Evolutionary conservation across 352 stramenopile genomes (phyloP).

Genomic region (Globisporangium carolinianum): DNA sequence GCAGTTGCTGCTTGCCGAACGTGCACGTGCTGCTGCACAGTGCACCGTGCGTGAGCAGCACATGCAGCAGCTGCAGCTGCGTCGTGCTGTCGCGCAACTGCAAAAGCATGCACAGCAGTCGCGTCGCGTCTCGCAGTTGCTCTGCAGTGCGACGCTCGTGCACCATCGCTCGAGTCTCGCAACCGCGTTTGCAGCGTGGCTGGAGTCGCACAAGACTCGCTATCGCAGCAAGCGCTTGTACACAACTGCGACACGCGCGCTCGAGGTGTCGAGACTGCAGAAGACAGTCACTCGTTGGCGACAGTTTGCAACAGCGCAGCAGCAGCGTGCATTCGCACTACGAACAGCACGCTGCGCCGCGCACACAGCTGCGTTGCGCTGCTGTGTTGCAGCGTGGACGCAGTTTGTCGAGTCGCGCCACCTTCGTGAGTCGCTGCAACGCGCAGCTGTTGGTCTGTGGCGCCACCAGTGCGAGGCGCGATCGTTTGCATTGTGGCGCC

Average conservation of each 20-base stretch:
- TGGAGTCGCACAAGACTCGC: background rate
- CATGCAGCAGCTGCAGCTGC: background rate
- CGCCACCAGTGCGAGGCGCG: constrained; percentile 25
- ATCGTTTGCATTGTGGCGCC: constrained; percentile 25
- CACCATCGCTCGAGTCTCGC: background rate
- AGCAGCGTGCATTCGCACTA: background rate
- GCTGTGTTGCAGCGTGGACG: constrained; percentile 18
- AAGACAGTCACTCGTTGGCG: constrained; percentile 19
- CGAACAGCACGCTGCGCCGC: too few relatives aligned
- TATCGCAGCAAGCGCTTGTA: too few relatives aligned
- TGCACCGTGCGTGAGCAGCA: background rate
- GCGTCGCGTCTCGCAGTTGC: background rate
- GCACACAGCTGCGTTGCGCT: background rate
- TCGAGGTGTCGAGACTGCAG: constrained; percentile 1
- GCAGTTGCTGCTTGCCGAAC: too few relatives aligned
- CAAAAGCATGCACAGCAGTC: background rate
- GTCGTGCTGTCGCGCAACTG: background rate
- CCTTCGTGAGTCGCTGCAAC: constrained; percentile 1
- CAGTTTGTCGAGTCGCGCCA: constrained; percentile 11
- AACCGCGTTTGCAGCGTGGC: background rate
- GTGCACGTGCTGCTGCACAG: background rate
- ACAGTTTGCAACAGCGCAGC: background rate
- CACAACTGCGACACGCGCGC: background rate
- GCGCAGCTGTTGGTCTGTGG: constrained; percentile 18
- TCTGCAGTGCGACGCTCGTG: background rate